phyloP scores from a whole-genome alignment of 148 eudicot genomes.

The Rhododendron vialii region DNA sequence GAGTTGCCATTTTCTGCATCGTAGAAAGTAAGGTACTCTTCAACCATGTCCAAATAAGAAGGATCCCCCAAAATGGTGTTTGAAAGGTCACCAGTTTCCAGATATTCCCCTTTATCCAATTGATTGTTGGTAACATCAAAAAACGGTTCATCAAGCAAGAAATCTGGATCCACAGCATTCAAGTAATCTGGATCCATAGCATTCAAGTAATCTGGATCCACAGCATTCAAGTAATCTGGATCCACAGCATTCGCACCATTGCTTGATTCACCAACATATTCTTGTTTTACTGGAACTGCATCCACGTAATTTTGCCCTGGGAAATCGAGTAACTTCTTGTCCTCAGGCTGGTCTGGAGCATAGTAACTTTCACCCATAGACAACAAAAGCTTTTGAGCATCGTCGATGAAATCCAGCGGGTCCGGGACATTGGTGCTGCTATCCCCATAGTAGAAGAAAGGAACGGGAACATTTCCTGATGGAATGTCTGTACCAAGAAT shows the following conservation, averaged over 20 bases:
- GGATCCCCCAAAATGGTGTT: conserved; percentile 36
- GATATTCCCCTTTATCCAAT: conserved; percentile 40
- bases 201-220: neutral
- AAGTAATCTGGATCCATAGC: conserved; percentile 21
- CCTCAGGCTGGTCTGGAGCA: conserved; percentile 33
- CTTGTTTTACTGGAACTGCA: conserved; percentile 42
- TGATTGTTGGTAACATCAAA: conserved; percentile 29
- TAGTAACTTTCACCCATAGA: conserved; percentile 26
- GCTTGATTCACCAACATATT: conserved; percentile 47
- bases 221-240: no score
- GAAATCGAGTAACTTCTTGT: conserved; percentile 27
- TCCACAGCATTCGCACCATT: conserved; percentile 29
- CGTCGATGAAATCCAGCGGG: conserved; percentile 21
- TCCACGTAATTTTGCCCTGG: conserved; percentile 32
- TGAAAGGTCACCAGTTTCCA: conserved; percentile 59
- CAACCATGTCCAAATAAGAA: conserved; percentile 42
- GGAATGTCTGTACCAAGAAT: conserved; percentile 36
- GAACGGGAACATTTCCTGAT: conserved; percentile 23
- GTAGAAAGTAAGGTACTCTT: conserved; percentile 37
- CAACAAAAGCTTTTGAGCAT: conserved; percentile 19
- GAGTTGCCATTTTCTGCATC: conserved; percentile 44
- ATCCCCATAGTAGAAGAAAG: conserved; percentile 32
- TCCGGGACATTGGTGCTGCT: conserved; percentile 26
- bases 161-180: conserved; percentile 35
- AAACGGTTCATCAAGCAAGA: conserved; percentile 47